These are phyloP conservation scores for Jaltomata sinuosa DNA, from an alignment of 257 asterid species.

Conservation along the genomic window DNA sequence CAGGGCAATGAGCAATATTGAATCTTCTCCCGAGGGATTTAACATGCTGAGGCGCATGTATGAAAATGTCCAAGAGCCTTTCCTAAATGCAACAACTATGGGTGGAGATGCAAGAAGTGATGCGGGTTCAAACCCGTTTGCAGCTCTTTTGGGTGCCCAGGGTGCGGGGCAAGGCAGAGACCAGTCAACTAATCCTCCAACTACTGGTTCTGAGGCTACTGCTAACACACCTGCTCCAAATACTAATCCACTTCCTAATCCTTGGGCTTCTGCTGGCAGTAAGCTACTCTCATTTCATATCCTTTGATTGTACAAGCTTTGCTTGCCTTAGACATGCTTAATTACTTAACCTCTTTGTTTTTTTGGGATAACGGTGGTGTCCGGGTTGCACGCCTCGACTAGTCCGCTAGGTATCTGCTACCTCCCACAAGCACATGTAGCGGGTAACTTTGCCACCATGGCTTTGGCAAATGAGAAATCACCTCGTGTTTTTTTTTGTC, in stretches of 20 bases:
- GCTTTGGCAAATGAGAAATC: neutral
- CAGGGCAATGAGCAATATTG: constrained; percentile 59
- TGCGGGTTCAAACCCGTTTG: constrained; percentile 41
- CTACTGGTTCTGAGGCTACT: constrained; percentile 19
- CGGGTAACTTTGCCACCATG: neutral
- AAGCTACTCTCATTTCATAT: constrained; percentile 6
- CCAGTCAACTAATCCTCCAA: constrained; percentile 20
- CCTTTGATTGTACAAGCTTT: neutral
- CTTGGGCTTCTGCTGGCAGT: constrained; percentile 46
- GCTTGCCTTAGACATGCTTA: neutral
- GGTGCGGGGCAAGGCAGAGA: constrained; percentile 23
- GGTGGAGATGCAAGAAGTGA: constrained; percentile 33
- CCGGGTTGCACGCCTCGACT: neutral
- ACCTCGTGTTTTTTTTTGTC: neutral
- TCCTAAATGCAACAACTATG: constrained; percentile 47
- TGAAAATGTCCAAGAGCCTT: constrained; percentile 56
- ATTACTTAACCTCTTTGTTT: neutral
- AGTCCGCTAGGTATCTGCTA: neutral
- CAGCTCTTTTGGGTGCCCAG: constrained; percentile 37
- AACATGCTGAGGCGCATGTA: constrained; percentile 64
- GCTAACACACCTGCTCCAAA: constrained; percentile 44
- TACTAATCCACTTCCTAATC: constrained; percentile 55
- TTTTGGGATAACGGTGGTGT: neutral
- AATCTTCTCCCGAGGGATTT: constrained; percentile 59
- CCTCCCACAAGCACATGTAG: neutral